Conservation (phyloP, 2,329 filamentous ascomycete species). For the Fusarium graminum region DNA sequence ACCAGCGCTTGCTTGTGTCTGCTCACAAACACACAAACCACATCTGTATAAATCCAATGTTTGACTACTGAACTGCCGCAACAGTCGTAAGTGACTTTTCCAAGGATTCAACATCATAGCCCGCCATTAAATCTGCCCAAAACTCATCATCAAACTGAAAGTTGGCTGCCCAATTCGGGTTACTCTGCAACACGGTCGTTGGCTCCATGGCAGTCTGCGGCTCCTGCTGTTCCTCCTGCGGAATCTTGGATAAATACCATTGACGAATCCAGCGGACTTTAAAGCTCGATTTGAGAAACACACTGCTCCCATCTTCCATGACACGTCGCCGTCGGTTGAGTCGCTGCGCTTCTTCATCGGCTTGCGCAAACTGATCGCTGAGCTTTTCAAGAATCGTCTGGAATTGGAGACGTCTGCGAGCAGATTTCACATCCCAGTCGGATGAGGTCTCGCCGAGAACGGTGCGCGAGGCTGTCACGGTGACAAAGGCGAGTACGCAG, state of each 20-base stretch:
- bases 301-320: slow-evolving; percentile 50
- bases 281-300: slow-evolving; percentile 52
- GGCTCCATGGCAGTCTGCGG: slow-evolving; percentile 15
- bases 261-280: slow-evolving; percentile 57
- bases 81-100: slow-evolving; percentile 14
- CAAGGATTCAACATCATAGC: slow-evolving; percentile 34
- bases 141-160: slow-evolving; percentile 50
- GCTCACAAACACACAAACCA: neutral
- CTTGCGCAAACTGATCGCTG: slow-evolving; percentile 51
- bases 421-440: slow-evolving; percentile 55
- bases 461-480: slow-evolving; percentile 54
- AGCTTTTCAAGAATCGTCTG: slow-evolving; percentile 47
- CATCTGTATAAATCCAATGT: neutral
- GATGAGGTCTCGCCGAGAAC: slow-evolving; percentile 51
- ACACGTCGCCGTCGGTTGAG: slow-evolving; percentile 46
- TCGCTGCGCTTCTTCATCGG: slow-evolving; percentile 46
- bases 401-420: slow-evolving; percentile 54
- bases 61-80: neutral
- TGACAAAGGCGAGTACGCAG: slow-evolving; percentile 52
- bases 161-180: slow-evolving; percentile 42
- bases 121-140: slow-evolving; percentile 49
- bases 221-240: slow-evolving; percentile 32
- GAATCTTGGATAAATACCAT: slow-evolving; percentile 53
- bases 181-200: slow-evolving; percentile 9
- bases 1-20: neutral